Evolutionary conservation across 1,284 basidiomycete genomes (phyloP).

Genomic region (Coriolopsis trogii): DNA sequence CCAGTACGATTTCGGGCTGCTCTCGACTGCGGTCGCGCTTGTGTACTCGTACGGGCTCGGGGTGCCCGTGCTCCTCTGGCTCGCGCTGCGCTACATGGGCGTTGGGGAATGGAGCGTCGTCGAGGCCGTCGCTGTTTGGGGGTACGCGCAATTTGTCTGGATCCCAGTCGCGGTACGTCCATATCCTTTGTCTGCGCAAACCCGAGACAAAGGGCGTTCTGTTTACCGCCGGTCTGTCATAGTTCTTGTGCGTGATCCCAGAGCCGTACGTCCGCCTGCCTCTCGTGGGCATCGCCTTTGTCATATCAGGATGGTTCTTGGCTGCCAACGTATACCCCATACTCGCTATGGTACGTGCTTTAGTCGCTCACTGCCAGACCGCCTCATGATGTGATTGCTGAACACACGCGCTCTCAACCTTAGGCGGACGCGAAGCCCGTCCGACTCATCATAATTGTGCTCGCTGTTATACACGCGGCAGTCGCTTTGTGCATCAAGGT

Average conservation of each 20-base stretch:
- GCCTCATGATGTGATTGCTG: too few relatives aligned
- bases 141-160: slow-evolving; percentile 76
- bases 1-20: slow-evolving; percentile 83
- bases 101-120: slow-evolving; percentile 85
- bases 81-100: slow-evolving; percentile 79
- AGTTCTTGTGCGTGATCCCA: slow-evolving; percentile 86
- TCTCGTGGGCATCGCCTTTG: slow-evolving; percentile 72
- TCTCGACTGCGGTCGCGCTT: slow-evolving; percentile 80
- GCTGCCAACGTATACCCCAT: slow-evolving; percentile 87
- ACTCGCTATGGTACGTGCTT: slow-evolving; percentile 71
- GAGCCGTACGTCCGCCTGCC: slow-evolving; percentile 80
- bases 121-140: slow-evolving; percentile 78
- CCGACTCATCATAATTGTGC: slow-evolving; percentile 74
- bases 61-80: slow-evolving; percentile 80
- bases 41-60: slow-evolving; percentile 88
- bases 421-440: slow-evolving; percentile 85
- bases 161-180: slow-evolving; percentile 73
- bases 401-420: neutral
- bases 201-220: neutral
- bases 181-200: neutral
- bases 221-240: slow-evolving; percentile 1
- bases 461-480: slow-evolving; percentile 71
- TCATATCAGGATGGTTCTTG: slow-evolving; percentile 83
- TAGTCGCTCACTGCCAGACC: too few relatives aligned
- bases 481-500: slow-evolving; percentile 85